Evolutionary conservation across 148 eudicot genomes (phyloP), one percentile per base, ranked within the genome.

Genomic region (Camellia sinensis): DNA sequence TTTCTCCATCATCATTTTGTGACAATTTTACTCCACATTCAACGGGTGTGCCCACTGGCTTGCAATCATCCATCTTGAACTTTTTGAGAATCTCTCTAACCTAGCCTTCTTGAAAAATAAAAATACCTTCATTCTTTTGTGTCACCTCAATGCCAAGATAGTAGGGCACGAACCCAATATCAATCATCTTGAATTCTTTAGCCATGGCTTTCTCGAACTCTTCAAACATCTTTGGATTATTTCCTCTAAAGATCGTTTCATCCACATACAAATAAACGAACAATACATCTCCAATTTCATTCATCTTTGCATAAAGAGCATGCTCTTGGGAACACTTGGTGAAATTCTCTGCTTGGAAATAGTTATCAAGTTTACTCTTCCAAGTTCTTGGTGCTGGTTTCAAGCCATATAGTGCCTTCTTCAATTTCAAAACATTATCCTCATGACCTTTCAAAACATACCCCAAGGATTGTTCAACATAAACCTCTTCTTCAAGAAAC

Each of bases 371-470:
- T 6, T 50, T n/a, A 13, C 43, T 77, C 46, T 77, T 64, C 57
- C 79, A 77, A 1, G 41, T 45, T 46, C 17, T 11, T 8, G 45
- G 18, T 9, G 59, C 71, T 77, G 48, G 59, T 40, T 77, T 77
- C 5, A 64, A 29, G 3, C 71, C 63, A 22, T 50, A 77, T 3
- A 77, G 18, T 2, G 44, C 60, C 7, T 65, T 77, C 45, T 77
- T 48, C 43, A 76, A 45, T 44, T 56, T 74, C 43, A 76, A 21
- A 21, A 76, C 67, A n/a, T 76, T 76, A 19, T 76, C 10, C 44
- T 76, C 21, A 62, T 62, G 37, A 3, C 54, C 37, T 63, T 76
- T 76, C 29, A 61, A 13, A 44, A 15, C 40, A 75, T 75, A 75
- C 11, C 57, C 59, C 64, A 22, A 6, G 9, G 64, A 50, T 63